Conservation (phyloP, 306 rosid genomes). For the Ormosia semicastrata region DNA sequence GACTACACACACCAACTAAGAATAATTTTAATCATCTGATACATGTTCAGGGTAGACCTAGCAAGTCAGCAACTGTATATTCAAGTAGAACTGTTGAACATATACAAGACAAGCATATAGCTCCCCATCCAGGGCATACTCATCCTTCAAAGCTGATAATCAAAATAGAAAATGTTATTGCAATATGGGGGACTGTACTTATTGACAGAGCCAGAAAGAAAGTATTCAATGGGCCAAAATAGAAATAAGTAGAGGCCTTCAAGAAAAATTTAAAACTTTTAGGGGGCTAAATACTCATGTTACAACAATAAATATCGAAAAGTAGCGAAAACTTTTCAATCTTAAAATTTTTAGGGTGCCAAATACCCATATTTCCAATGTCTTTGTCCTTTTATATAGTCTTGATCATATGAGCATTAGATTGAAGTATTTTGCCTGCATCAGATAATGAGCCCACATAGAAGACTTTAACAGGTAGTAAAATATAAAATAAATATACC, state of each 20-base stretch:
- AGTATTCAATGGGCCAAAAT: neutral
- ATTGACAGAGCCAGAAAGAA: neutral
- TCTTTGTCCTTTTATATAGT: neutral
- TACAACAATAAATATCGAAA: neutral
- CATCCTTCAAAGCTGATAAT: conserved; percentile 12
- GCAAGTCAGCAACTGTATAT: neutral
- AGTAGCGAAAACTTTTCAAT: neutral
- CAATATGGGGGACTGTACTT: neutral
- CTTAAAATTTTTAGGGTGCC: neutral
- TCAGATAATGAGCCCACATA: neutral
- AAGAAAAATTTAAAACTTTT: neutral
- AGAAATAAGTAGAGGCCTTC: neutral
- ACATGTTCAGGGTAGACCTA: neutral
- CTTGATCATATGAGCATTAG: neutral
- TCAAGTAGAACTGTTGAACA: neutral
- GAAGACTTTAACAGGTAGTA: neutral
- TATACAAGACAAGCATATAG: neutral
- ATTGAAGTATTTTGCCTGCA: neutral
- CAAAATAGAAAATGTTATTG: neutral
- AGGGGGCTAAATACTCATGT: neutral
- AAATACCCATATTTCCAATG: neutral
- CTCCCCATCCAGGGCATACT: neutral
- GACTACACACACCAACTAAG: neutral
- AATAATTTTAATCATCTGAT: neutral
- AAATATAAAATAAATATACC: neutral